Evolutionary conservation across 495 filamentous ascomycete species (phyloP), one percentile per base, ranked within the genome.

Genomic region (Podospora conica): DNA sequence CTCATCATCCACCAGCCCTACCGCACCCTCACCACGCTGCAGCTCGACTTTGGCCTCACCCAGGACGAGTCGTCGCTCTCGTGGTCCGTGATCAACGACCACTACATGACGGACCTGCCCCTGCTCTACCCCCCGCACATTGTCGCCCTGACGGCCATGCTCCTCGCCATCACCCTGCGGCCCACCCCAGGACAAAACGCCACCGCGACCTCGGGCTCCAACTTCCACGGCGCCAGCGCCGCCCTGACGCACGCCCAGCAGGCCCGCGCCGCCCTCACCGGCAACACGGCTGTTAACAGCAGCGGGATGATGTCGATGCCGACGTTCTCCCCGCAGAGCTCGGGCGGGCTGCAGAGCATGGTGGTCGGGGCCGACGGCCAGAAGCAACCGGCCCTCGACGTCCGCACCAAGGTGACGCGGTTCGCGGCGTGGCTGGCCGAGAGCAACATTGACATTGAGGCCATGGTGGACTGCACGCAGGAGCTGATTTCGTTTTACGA

Each of bases 1-100:
- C 84, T 98, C 66, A 98, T 98, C 74, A 81, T 97, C 15, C 93
- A 98, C 75, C 94, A 98, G 74, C 95, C 95, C n/a, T 98, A 98
- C 76, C 91, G 94, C 57, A 94, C 88, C 56, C 81, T 98, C 63
- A 85, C 85, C 31, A 86, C 87, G 59, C 83, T 98, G 29, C 88
- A 91, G 70, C 75, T 78, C 59, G 84, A 87, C 24, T 86, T 98
- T 64, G 77, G 78, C 23, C 82, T 98, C 21, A 86, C 83, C 58
- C 84, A 84, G 57, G 96, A 98, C 64, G 96, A 98, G 73, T 80
- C 83, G 55, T 82, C 84, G 55, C 84, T 94, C 18, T 90, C 93
- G 53, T 91, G 90, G 85, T 90, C 87, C 5, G 86, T 97, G 67
- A 91, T 98, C 79, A 98, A 98, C 77, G 95, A 98, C 75, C 91